These are phyloP conservation scores for Trichoderma polysporum DNA, from an alignment of 2,329 filamentous ascomycete species.

Conservation along the genomic window DNA sequence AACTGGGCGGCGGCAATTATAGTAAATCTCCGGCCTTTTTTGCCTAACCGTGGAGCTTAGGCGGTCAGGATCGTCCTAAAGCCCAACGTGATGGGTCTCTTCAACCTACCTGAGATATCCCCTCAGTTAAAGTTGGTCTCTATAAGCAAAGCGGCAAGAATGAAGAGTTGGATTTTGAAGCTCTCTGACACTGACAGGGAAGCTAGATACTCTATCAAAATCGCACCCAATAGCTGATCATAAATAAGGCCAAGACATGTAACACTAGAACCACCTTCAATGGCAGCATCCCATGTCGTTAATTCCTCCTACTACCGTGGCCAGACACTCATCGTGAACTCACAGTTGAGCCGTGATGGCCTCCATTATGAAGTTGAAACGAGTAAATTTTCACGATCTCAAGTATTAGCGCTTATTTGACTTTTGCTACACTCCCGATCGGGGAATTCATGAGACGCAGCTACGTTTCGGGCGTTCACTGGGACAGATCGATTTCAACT, in stretches of 20 bases:
- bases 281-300: not conserved
- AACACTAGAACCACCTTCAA: no score
- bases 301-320: not conserved
- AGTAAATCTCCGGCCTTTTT: not conserved
- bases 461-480: not conserved
- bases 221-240: no score
- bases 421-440: not conserved
- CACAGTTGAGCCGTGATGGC: not conserved
- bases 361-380: not conserved
- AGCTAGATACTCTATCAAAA: no score
- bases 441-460: not conserved
- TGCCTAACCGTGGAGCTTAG: not conserved
- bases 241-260: not conserved
- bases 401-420: not conserved
- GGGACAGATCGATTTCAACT: not conserved
- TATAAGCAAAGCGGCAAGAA: not conserved
- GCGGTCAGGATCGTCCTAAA: not conserved
- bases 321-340: not conserved
- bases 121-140: not conserved
- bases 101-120: not conserved
- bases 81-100: not conserved
- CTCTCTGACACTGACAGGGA: not conserved
- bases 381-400: not conserved
- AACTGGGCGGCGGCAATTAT: no score
- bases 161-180: not conserved